Conservation (phyloP, 2,329 filamentous ascomycete genomes). For the Fusarium lyarnte region DNA sequence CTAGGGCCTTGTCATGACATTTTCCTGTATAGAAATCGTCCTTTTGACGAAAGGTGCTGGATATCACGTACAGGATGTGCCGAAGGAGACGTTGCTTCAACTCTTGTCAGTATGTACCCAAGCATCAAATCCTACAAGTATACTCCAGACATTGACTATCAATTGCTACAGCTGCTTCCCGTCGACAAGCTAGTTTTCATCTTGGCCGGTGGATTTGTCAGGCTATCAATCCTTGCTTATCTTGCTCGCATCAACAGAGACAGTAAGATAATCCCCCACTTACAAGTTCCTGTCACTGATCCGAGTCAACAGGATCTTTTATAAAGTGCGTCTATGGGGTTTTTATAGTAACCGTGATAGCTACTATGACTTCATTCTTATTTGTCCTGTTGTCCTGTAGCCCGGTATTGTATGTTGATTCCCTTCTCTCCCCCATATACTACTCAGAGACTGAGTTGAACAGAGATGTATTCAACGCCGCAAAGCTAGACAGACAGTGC, state of each 20-base stretch:
- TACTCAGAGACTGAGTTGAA: background rate
- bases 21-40: conserved; percentile 32
- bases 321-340: conserved; percentile 23
- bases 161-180: conserved; percentile 17
- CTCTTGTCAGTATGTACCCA: conserved; percentile 32
- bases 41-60: conserved; percentile 29
- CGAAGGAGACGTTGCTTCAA: conserved; percentile 4
- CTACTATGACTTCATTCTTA: conserved; percentile 29
- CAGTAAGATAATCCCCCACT: conserved; percentile 7
- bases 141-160: background rate
- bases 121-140: background rate
- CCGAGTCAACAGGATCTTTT: conserved; percentile 13
- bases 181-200: conserved; percentile 35
- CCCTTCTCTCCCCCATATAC: background rate
- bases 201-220: conserved; percentile 31
- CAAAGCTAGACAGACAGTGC: conserved; percentile 26
- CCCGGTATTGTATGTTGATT: conserved; percentile 25
- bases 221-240: conserved; percentile 36
- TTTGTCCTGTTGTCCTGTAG: conserved; percentile 37
- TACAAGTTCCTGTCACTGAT: background rate
- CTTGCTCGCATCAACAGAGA: conserved; percentile 34
- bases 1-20: conserved; percentile 20
- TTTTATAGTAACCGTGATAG: conserved; percentile 10
- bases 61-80: conserved; percentile 22
- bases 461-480: conserved; percentile 35